A percentile compares a stretch with the other conserved stretches of the same genome.
Evolutionary conservation across 192 early-diverging fungal genomes (phyloP).

Genomic region (Entomortierella chlamydospora): DNA sequence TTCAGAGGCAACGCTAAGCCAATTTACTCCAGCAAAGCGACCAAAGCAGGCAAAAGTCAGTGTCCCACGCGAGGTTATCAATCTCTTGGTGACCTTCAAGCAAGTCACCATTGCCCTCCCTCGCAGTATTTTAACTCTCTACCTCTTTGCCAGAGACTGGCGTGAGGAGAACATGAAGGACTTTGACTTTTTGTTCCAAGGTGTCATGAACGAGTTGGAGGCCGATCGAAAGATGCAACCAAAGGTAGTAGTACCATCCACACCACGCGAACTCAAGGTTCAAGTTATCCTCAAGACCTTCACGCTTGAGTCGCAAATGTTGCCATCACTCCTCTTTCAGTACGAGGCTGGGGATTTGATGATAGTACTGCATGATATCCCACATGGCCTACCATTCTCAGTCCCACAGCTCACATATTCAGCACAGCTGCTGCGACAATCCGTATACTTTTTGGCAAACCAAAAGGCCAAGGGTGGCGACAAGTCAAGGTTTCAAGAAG

Average conservation of each 20-base stretch:
- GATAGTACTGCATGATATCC: conserved; percentile 60
- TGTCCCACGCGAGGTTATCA: conserved; percentile 55
- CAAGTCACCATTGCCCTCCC: conserved; percentile 61
- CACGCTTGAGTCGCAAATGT: conserved; percentile 69
- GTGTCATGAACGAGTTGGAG: conserved; percentile 76
- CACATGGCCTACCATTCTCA: conserved; percentile 41
- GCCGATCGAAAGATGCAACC: conserved; percentile 55
- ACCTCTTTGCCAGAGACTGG: conserved; percentile 84
- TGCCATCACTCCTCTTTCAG: conserved; percentile 70
- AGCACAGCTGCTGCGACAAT: conserved; percentile 64
- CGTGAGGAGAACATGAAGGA: conserved; percentile 68
- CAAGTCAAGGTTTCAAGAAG: conserved; percentile 24
- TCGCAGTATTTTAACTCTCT: conserved; percentile 76
- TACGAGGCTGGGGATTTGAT: conserved; percentile 68
- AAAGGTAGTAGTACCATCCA: conserved; percentile 28
- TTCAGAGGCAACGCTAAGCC: conserved; percentile 58
- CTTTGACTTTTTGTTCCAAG: conserved; percentile 79
- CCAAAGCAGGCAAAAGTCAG: conserved; percentile 46
- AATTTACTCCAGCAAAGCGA: conserved; percentile 37
- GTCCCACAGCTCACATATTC: conserved; percentile 56
- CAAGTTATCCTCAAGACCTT: conserved; percentile 71
- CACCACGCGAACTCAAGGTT: conserved; percentile 64
- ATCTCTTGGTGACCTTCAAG: conserved; percentile 61
- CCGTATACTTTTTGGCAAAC: conserved; percentile 61
- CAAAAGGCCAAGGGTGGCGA: conserved; percentile 47